Base-by-base conservation (phyloP, 345 rosid genomes). In the Eutrema japonicum region DNA sequence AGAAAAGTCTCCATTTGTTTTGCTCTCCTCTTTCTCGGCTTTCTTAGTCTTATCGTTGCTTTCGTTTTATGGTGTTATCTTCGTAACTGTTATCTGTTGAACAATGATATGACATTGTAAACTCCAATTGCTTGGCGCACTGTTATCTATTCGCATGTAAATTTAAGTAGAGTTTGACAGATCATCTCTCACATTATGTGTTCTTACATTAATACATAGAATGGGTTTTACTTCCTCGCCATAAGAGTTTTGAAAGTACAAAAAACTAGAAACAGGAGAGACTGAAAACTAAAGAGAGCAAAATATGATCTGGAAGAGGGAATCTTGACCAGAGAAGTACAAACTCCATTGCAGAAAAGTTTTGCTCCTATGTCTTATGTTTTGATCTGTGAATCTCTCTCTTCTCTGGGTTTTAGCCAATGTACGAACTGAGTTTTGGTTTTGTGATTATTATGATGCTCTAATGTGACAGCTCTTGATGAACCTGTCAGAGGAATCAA, bases 401-500 rank as follows among this genome's bases (percentile, higher is more conserved):
- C 80, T 74, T 67, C 46, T 68, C 72, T 50, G 49, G 33, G 8
- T 54, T n/a, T 13, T 35, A 48, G 61, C 54, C 53, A 54, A 32
- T 41, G 52, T 54, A 36, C 3, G 64, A 53, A 45, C 4, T 70
- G 77, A 79, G 46, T 64, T 73, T 33, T 62, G 72, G 48, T 53
- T 59, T 10, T 70, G 70, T 51, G 71, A 69, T 71, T 60, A 46
- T 82, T 83, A 89, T 78, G 75, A 79, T 47, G 86, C 83, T 47
- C 71, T 69, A 58, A 94, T 94, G 63, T 87, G 90, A 74, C 99
- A 94, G 54, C 92, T 76, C 74, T 82, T 91, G 80, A 91, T 88
- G 84, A 91, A 90, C 79, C 91, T 92, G 77, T 95, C 96, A 7
- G 96, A 86, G 79, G 90, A 89, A 76, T 95, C 75, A 18, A 95